phyloP scores from a whole-genome alignment of 2,329 filamentous ascomycete genomes.

The Fusarium equiseti region DNA sequence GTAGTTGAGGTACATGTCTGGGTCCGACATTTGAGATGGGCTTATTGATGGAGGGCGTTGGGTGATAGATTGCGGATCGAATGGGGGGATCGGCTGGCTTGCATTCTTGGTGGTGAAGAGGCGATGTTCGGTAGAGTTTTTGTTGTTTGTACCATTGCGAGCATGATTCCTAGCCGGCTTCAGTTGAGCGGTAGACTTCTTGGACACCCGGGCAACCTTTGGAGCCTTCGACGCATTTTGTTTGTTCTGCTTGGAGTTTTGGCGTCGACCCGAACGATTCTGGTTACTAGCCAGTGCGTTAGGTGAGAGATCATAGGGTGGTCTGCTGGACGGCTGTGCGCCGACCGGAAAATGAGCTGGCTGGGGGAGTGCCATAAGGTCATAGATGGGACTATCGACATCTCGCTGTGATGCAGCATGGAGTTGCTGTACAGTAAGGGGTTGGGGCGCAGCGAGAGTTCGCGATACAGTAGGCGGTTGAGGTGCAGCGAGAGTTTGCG shows the following conservation, averaged over 20 bases:
- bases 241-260: constrained; percentile 1
- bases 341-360: background rate
- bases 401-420: background rate
- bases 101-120: background rate
- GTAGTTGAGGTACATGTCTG: constrained; percentile 15
- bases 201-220: constrained; percentile 9
- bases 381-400: background rate
- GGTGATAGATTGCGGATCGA: background rate
- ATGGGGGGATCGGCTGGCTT: constrained; percentile 1
- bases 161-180: background rate
- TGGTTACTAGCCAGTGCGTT: background rate
- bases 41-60: constrained; percentile 20
- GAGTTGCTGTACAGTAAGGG: background rate
- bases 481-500: background rate
- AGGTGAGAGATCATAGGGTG: constrained; percentile 5
- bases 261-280: background rate
- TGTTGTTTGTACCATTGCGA: background rate
- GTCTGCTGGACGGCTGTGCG: background rate
- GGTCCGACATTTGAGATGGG: constrained; percentile 4
- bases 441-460: background rate
- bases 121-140: background rate
- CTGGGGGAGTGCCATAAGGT: constrained; percentile 5
- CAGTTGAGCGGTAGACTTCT: background rate
- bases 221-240: background rate
- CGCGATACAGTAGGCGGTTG: background rate